These are phyloP conservation scores for Silene conica DNA, from an alignment of 148 eudicot species.

Conservation along the genomic window DNA sequence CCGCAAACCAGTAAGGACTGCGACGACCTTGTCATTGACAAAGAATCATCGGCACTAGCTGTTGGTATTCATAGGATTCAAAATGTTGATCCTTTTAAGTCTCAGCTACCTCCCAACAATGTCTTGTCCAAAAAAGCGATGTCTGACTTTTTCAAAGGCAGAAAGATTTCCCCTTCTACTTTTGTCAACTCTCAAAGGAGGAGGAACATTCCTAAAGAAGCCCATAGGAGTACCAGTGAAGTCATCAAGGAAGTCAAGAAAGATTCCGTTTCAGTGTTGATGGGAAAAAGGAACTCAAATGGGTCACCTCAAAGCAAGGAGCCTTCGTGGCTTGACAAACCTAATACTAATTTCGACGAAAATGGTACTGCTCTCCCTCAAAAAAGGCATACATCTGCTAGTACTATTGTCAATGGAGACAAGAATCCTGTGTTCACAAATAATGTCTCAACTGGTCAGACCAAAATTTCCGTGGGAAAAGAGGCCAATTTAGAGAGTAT, in stretches of 20 bases:
- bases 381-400: constrained; percentile 21
- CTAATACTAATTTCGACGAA: constrained; percentile 14
- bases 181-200: constrained; percentile 35
- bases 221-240: constrained; percentile 20
- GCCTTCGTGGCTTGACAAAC: constrained; percentile 21
- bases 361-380: constrained; percentile 27
- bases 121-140: constrained; percentile 72
- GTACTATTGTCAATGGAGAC: constrained; percentile 25
- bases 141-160: constrained; percentile 55
- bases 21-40: constrained; percentile 13
- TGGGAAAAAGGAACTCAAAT: constrained; percentile 30
- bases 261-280: constrained; percentile 19
- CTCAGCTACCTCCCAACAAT: constrained; percentile 73
- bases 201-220: constrained; percentile 36
- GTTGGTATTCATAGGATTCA: constrained; percentile 16
- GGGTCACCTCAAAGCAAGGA: constrained; percentile 38
- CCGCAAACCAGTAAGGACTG: constrained; percentile 30
- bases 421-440: constrained; percentile 15
- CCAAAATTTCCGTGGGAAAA: constrained; percentile 20
- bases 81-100: constrained; percentile 57
- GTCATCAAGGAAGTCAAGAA: constrained; percentile 27
- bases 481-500: constrained; percentile 20
- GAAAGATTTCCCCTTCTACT: constrained; percentile 50
- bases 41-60: constrained; percentile 9
- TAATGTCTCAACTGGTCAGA: constrained; percentile 22